Evolutionary conservation across 352 stramenopile species (phyloP), one percentile per base, ranked within the genome.

Genomic region (Albugo laibachii): DNA sequence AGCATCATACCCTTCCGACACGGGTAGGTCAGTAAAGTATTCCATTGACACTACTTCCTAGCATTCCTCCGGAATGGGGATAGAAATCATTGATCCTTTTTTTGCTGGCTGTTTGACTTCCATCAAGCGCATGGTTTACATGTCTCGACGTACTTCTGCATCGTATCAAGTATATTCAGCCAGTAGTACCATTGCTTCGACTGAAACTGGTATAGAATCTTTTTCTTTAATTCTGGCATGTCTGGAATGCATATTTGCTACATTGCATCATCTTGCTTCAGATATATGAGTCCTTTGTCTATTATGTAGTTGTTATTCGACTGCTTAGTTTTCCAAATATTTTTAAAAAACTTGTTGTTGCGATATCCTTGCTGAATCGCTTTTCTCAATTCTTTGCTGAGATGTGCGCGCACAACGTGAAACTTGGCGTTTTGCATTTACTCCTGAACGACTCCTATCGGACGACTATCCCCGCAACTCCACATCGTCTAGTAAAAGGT

Each of bases 11-110:
- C 54, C 54, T 19, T 56, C 38, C 5, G 54, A 59, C 4, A 56
- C 49, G 15, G 54, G 49, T 11, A 59, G 35, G 27, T 48, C 54
- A 13, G 49, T 49, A 16, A 59, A 38, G 35, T 46, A 59, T 37
- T 59, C 54, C 18, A 59, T 40, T 4, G 11, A 15, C 3, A 59
- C 39, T 13, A 49, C 14, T 41, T 59, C 36, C 54, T 48, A 55
- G 16, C 48, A 59, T 21, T 59, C 47, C 6, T 15, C 13, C 18
- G 37, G 49, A 35, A 56, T 45, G 1, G 36, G n/a, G 5, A 53
- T 20, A 15, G 45, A 48, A 21, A 59, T 52, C 13, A 59, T 24
- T 18, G 31, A 48, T 5, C 49, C 49, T 16, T 48, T 54, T 59
- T 59, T n/a, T 34, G 42, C 5, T 24, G 2, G 20, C 16, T 47